These are phyloP conservation scores for Clausena lansium DNA, from an alignment of 345 rosid species.

Conservation along the genomic window DNA sequence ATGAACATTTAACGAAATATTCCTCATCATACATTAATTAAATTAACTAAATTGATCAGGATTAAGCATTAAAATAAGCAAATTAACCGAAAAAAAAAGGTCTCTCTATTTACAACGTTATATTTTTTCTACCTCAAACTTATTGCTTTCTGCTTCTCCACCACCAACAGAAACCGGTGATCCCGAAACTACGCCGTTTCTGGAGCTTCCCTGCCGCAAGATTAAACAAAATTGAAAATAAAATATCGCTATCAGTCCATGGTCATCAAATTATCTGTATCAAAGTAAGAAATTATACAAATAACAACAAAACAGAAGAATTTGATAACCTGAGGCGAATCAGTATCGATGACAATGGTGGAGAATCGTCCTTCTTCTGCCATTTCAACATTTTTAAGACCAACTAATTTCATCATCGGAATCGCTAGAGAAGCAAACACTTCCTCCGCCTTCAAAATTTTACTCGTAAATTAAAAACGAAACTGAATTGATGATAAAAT, in stretches of 20 bases:
- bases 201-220: conserved; percentile 12
- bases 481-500: not conserved
- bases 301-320: not conserved
- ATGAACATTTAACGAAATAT: not conserved
- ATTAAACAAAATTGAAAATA: conserved; percentile 3
- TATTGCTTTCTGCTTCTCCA: conserved; percentile 17
- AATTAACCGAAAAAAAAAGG: not conserved
- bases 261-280: not conserved
- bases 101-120: not conserved
- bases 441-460: conserved; percentile 39
- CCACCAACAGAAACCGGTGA: not conserved
- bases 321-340: conserved; percentile 24
- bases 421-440: conserved; percentile 54
- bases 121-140: conserved; percentile 1
- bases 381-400: conserved; percentile 60
- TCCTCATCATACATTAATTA: not conserved
- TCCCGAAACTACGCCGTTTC: not conserved
- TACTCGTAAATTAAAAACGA: not conserved
- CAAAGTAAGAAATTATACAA: not conserved
- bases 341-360: conserved; percentile 24
- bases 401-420: conserved; percentile 67
- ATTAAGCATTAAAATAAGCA: not conserved
- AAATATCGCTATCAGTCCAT: not conserved
- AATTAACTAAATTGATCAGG: not conserved
- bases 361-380: conserved; percentile 45